phyloP scores from a whole-genome alignment of 768 basidiomycete genomes.

The Naganishia kalamii region DNA sequence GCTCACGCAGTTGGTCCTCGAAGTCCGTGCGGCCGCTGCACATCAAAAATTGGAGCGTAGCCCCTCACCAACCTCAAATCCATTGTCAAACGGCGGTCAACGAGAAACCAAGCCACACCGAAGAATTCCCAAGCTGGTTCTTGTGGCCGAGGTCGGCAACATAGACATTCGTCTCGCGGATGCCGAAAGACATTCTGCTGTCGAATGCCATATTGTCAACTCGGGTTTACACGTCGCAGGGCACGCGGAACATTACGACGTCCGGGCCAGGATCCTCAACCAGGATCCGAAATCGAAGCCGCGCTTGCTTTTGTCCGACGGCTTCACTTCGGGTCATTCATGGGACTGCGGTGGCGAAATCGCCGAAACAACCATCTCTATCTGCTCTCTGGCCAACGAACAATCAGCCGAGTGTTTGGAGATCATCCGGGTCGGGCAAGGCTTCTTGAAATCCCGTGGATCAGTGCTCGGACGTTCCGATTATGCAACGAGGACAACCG shows the following conservation, averaged over 20 bases:
- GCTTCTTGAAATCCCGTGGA: neutral
- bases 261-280: neutral
- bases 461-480: neutral
- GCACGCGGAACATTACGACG: neutral
- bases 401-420: neutral
- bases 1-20: neutral
- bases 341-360: slow-evolving; percentile 6
- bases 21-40: neutral
- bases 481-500: neutral
- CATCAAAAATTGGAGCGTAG: neutral
- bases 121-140: neutral
- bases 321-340: neutral
- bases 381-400: neutral
- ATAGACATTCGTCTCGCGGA: slow-evolving; percentile 1
- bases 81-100: no score
- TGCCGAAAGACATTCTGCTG: neutral
- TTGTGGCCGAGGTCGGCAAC: neutral
- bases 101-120: no score
- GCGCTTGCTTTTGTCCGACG: neutral
- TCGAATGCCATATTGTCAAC: neutral
- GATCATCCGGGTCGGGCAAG: neutral
- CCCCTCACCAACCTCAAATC: no score
- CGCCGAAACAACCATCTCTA: neutral
- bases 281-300: slow-evolving; percentile 3
- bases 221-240: slow-evolving; percentile 3